phyloP scores from a whole-genome alignment of 257 asterid species.

The Catharanthus roseus region DNA sequence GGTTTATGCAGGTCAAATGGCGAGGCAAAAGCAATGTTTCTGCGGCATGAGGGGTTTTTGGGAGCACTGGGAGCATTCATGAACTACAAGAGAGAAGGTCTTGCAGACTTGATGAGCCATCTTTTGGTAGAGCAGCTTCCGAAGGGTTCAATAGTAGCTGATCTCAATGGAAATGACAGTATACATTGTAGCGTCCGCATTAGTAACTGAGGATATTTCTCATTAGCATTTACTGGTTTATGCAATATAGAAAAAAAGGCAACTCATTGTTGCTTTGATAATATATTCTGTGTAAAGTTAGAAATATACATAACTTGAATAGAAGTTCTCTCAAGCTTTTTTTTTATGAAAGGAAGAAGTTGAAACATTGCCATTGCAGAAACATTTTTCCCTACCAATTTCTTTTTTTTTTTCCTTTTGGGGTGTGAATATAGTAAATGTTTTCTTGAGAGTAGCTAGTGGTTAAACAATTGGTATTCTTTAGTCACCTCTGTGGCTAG shows the following conservation, averaged over 20 bases:
- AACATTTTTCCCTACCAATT: too few species aligned
- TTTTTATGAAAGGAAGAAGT: background rate
- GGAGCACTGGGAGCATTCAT: slow-evolving; percentile 83
- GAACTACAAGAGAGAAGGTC: slow-evolving; percentile 44
- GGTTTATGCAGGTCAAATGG: slow-evolving; percentile 72
- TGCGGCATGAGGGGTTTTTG: slow-evolving; percentile 80
- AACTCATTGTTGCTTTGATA: slow-evolving; percentile 5
- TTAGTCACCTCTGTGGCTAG: too few species aligned
- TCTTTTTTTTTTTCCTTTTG: too few species aligned
- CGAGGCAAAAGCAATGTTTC: slow-evolving; percentile 81
- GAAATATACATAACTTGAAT: background rate
- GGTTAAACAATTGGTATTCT: too few species aligned
- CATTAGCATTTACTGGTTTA: background rate
- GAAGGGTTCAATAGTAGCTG: slow-evolving; percentile 27
- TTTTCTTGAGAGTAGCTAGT: too few species aligned
- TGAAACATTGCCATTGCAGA: background rate
- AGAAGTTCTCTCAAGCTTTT: too few species aligned
- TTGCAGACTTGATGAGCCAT: slow-evolving; percentile 24
- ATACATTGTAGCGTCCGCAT: slow-evolving; percentile 45
- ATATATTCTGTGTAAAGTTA: background rate
- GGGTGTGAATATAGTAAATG: too few species aligned
- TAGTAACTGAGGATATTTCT: slow-evolving; percentile 20
- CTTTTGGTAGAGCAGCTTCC: slow-evolving; percentile 26
- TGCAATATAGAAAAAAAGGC: background rate
- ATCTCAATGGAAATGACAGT: slow-evolving; percentile 38